Conservation (phyloP, 768 basidiomycete species). For the Amanita subjunquillea region DNA sequence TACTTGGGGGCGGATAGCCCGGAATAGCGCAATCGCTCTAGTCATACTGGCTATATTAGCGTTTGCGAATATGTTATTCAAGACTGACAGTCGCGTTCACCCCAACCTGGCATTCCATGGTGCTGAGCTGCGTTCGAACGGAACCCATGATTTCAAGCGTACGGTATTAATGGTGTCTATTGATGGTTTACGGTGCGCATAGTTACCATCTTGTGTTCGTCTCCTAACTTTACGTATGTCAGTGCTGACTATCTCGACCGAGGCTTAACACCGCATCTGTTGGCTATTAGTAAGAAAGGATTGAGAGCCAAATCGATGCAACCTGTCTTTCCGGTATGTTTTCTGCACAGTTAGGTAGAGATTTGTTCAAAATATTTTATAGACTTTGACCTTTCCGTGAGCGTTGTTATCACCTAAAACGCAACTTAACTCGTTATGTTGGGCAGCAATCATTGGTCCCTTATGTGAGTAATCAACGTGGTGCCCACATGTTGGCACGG, state of each 20-base stretch:
- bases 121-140: conserved; percentile 51
- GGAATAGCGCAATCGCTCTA: neutral
- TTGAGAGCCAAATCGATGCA: conserved; percentile 81
- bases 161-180: conserved; percentile 83
- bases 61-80: conserved; percentile 25
- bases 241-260: conserved; percentile 86
- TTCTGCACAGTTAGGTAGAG: neutral
- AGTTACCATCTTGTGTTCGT: neutral
- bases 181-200: conserved; percentile 63
- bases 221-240: conserved; percentile 8
- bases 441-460: conserved; percentile 77
- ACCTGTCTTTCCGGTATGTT: conserved; percentile 72
- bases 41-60: conserved; percentile 29
- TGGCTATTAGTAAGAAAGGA: conserved; percentile 73
- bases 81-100: conserved; percentile 12
- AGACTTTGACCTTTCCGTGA: conserved; percentile 89
- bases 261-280: conserved; percentile 74
- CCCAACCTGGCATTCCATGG: conserved; percentile 26
- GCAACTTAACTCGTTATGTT: neutral
- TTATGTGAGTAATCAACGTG: conserved; percentile 44
- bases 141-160: conserved; percentile 72
- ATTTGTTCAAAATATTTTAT: conserved; percentile 7
- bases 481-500: neutral
- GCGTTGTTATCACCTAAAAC: conserved; percentile 16
- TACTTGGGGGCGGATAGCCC: neutral